These are phyloP conservation scores for Podospora tetraspora DNA, from an alignment of 495 filamentous ascomycete genomes.

Conservation along the genomic window DNA sequence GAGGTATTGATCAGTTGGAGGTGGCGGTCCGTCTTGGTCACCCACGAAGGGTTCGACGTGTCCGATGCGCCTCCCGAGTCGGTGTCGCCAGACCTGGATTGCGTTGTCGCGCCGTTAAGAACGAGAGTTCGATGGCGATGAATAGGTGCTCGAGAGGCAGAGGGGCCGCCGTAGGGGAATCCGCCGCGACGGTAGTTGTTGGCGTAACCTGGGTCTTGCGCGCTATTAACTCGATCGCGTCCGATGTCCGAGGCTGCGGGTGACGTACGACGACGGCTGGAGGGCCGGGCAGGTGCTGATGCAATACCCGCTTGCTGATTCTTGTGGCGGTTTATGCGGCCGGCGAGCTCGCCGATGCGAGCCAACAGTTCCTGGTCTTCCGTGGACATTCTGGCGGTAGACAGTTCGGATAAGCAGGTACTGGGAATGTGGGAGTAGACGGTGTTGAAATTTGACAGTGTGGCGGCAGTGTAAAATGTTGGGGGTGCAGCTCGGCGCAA, in stretches of 20 bases:
- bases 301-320: slow-evolving; percentile 47
- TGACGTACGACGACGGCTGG: slow-evolving; percentile 23
- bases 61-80: slow-evolving; percentile 33
- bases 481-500: background rate
- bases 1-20: slow-evolving; percentile 83
- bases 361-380: slow-evolving; percentile 68
- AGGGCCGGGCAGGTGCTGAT: slow-evolving; percentile 10
- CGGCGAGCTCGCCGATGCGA: slow-evolving; percentile 69
- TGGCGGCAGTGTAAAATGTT: background rate
- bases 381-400: slow-evolving; percentile 54
- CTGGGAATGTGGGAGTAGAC: background rate
- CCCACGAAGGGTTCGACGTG: slow-evolving; percentile 53
- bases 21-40: slow-evolving; percentile 76
- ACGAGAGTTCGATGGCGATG: slow-evolving; percentile 71
- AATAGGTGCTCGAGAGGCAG: slow-evolving; percentile 36
- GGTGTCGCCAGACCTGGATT: slow-evolving; percentile 17
- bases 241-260: background rate
- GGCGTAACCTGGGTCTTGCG: slow-evolving; percentile 22
- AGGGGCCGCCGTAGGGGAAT: slow-evolving; percentile 41
- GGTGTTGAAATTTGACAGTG: background rate
- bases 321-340: slow-evolving; percentile 81
- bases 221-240: slow-evolving; percentile 18
- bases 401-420: background rate
- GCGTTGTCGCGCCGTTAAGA: slow-evolving; percentile 49
- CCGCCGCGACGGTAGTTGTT: slow-evolving; percentile 32